Base-by-base conservation (phyloP, 176 grass and related monocot species). In the Paspalum vaginatum region DNA sequence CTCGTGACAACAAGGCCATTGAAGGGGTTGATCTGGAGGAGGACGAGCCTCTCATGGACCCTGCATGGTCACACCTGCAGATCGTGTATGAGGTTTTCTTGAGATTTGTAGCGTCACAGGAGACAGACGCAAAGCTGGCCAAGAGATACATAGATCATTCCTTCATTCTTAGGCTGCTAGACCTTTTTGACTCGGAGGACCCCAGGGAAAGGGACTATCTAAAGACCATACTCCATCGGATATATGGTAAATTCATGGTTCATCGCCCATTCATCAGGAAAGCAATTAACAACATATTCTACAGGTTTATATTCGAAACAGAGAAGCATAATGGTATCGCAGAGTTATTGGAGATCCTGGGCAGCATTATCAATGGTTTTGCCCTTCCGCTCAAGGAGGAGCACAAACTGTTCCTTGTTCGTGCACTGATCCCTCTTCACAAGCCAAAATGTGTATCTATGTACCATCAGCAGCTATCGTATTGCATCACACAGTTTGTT, bases 181-280 rank as follows among this genome's bases (percentile, higher is more conserved):
- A 98, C 79, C 93, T 98, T 78, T 98, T 98, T 81, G 95, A 98
- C 68, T 98, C 95, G 1, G 95, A 98, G 61, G 95, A 98, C 54
- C 88, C 88, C n/a, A 92, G 95, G 85, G 95, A 98, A 71, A 98
- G 95, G 77, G 95, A 98, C 51, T 98, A 98, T 75, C 60, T 98
- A 11, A 98, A 98, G 88, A 93, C 92, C 0, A 98, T 94, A 84
- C 95, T 98, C 18, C 95, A 98, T 56, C 83, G 95, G 15, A 94
- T 98, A 87, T 98, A 98, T 85, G 95, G 95, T 41, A 98, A 94
- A 92, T 98, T 98, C 76, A 98, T 98, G 95, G 92, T 98, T 41
- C 92, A 98, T 68, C 95, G 95, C 32, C 95, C 95, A n/a, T 94
- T 91, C 85, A 91, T 98, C 84, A 88, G 95, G 67, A 94, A 98